phyloP scores from a whole-genome alignment of 2,329 filamentous ascomycete genomes.

The Aschersonia sp. region DNA sequence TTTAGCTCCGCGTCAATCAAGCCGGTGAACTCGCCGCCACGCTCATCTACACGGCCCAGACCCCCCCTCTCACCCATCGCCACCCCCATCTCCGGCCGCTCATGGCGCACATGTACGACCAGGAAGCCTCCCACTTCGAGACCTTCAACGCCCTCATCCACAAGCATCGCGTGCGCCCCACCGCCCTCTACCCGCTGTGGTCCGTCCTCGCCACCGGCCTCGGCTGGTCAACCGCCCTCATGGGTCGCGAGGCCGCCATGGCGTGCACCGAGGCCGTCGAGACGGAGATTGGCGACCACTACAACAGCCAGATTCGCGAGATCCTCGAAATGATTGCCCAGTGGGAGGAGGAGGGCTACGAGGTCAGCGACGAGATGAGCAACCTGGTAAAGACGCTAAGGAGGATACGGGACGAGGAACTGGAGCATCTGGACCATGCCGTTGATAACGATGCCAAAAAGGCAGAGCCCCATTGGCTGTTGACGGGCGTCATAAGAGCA shows the following conservation, averaged over 20 bases:
- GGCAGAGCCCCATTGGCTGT: slow-evolving; percentile 75
- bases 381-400: slow-evolving; percentile 60
- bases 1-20: slow-evolving; percentile 81
- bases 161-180: slow-evolving; percentile 80
- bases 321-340: slow-evolving; percentile 68
- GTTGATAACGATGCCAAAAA: slow-evolving; percentile 86
- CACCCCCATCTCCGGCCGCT: slow-evolving; percentile 80
- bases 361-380: slow-evolving; percentile 62
- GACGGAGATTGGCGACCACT: slow-evolving; percentile 93
- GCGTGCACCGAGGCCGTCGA: slow-evolving; percentile 97
- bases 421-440: slow-evolving; percentile 92
- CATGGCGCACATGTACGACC: slow-evolving; percentile 97
- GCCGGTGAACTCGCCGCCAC: slow-evolving; percentile 94
- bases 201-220: slow-evolving; percentile 62
- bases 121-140: slow-evolving; percentile 74
- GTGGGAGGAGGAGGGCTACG: slow-evolving; percentile 65
- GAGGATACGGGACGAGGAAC: slow-evolving; percentile 82
- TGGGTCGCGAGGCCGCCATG: slow-evolving; percentile 93
- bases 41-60: slow-evolving; percentile 85
- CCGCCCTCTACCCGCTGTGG: slow-evolving; percentile 87
- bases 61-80: slow-evolving; percentile 59
- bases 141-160: slow-evolving; percentile 77
- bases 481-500: slow-evolving; percentile 77
- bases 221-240: slow-evolving; percentile 76
- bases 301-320: slow-evolving; percentile 78